Base-by-base conservation (phyloP, 2,329 filamentous ascomycete species). In the Aspergillus luchuensis region DNA sequence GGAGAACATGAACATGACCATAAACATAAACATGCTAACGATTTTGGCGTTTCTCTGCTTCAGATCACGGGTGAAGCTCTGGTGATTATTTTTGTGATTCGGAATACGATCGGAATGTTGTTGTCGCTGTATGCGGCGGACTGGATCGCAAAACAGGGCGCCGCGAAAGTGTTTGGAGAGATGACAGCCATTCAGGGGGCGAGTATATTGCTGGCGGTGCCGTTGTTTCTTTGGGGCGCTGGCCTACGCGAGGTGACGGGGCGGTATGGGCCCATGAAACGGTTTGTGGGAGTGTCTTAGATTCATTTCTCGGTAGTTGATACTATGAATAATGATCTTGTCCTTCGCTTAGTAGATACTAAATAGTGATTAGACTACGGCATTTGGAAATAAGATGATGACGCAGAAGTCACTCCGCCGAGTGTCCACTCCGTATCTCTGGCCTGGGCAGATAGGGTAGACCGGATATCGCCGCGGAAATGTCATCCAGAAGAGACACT, bases 61-160 rank as follows among this genome's bases (percentile, higher is more conserved):
- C 8, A 70, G 68, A 59, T 71, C 1, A 67, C 69, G 1, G 68
- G 68, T 23, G 68, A 71, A 54, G 66, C 69, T 1, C 28, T 71
- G 10, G 69, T 71, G 13, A 69, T 69, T 10, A 69, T 71, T 38
- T 71, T 71, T 17, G 65, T 70, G 33, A 67, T 71, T 36, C 66
- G 68, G 8, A 71, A 71, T 48, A 70, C 68, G 0, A 71, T 71
- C 28, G 67, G 65, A 3, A 69, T 71, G 68, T 61, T 70, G 15
- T 56, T 71, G 5, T 69, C 69, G 17, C 56, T 70, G 1, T 71
- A 70, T 47, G 66, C 65, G 1, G 58, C 65, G 4, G 63, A 70
- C 41, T 71, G 69, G 68, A 70, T 71, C 15, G 39, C 51, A 8
- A 56, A 56, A 30, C 69, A 71, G 41, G 66, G 67, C 0, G 45